Conservation (phyloP, 2,329 filamentous ascomycete species). For the Ciborinia camelliae region DNA sequence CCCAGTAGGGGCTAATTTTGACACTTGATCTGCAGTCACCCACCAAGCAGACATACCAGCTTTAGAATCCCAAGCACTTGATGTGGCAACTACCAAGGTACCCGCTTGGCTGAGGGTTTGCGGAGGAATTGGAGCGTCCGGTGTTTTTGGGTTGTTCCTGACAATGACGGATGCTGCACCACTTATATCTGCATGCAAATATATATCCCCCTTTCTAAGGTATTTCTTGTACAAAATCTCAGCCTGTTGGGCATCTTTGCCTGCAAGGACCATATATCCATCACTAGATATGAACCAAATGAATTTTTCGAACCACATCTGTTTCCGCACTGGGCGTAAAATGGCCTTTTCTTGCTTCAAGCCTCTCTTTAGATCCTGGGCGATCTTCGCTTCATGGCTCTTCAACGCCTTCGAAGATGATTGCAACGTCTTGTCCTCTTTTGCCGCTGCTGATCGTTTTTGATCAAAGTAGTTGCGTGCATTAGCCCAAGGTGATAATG, state of each 20-base stretch:
- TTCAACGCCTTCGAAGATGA: slow-evolving; percentile 82
- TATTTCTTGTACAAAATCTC: slow-evolving; percentile 89
- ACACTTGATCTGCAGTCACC: slow-evolving; percentile 87
- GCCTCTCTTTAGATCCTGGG: slow-evolving; percentile 78
- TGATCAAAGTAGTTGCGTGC: slow-evolving; percentile 90
- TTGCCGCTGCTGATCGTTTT: slow-evolving; percentile 76
- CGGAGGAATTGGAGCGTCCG: slow-evolving; percentile 84
- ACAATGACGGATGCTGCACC: slow-evolving; percentile 84
- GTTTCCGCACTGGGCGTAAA: slow-evolving; percentile 75
- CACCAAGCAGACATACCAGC: slow-evolving; percentile 95
- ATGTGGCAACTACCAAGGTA: slow-evolving; percentile 77
- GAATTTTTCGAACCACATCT: slow-evolving; percentile 97
- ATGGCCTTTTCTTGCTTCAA: slow-evolving; percentile 90
- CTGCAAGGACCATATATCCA: slow-evolving; percentile 86
- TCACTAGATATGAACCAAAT: slow-evolving; percentile 93
- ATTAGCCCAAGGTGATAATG: slow-evolving; percentile 80
- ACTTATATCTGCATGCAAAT: slow-evolving; percentile 84
- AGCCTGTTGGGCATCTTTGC: slow-evolving; percentile 83
- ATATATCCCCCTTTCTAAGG: slow-evolving; percentile 84
- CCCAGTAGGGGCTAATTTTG: slow-evolving; percentile 75
- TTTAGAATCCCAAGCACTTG: slow-evolving; percentile 92
- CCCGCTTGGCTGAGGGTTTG: slow-evolving; percentile 90
- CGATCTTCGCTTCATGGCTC: slow-evolving; percentile 85
- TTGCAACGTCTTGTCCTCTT: slow-evolving; percentile 80
- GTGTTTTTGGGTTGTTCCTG: slow-evolving; percentile 76